phyloP scores from a whole-genome alignment of 2,329 filamentous ascomycete genomes.

The Curvularia eragrostidis region DNA sequence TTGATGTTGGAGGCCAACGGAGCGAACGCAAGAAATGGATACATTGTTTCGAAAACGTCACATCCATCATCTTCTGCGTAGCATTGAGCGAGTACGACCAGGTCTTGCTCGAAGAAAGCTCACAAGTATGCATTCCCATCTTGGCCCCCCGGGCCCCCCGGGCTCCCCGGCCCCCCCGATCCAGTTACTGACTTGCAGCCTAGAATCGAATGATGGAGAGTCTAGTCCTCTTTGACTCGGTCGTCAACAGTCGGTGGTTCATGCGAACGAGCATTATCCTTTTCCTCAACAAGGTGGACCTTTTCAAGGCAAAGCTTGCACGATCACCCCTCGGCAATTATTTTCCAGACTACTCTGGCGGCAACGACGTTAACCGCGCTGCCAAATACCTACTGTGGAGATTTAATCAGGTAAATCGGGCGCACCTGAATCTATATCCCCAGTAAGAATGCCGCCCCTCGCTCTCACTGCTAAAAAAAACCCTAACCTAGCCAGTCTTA shows the following conservation, averaged over 20 bases:
- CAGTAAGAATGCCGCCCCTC: slow-evolving; percentile 62
- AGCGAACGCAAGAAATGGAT: slow-evolving; percentile 99
- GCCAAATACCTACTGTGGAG: slow-evolving; percentile 98
- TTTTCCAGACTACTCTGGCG: slow-evolving; percentile 97
- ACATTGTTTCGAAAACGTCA: slow-evolving; percentile 99
- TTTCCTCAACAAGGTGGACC: slow-evolving; percentile 98
- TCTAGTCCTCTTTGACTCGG: slow-evolving; percentile 92
- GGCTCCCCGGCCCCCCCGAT: slow-evolving; percentile 13
- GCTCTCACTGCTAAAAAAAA: slow-evolving; percentile 9
- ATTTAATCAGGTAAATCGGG: slow-evolving; percentile 97
- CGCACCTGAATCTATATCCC: slow-evolving; percentile 94
- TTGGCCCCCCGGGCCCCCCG: no score
- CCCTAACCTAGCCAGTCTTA: slow-evolving; percentile 69
- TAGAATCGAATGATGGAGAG: slow-evolving; percentile 99
- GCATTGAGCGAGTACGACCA: slow-evolving; percentile 98
- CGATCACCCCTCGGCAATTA: slow-evolving; percentile 92
- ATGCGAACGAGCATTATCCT: slow-evolving; percentile 98
- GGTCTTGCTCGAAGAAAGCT: slow-evolving; percentile 93
- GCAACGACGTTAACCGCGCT: slow-evolving; percentile 96
- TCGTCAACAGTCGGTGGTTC: slow-evolving; percentile 99
- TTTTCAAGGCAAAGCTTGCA: slow-evolving; percentile 93
- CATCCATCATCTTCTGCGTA: slow-evolving; percentile 99
- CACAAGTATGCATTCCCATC: slow-evolving; percentile 70
- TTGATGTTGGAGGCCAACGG: slow-evolving; percentile 95
- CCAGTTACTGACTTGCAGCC: slow-evolving; percentile 32